phyloP scores from a whole-genome alignment of 2,329 filamentous ascomycete genomes.

The Fusarium verrucosum region DNA sequence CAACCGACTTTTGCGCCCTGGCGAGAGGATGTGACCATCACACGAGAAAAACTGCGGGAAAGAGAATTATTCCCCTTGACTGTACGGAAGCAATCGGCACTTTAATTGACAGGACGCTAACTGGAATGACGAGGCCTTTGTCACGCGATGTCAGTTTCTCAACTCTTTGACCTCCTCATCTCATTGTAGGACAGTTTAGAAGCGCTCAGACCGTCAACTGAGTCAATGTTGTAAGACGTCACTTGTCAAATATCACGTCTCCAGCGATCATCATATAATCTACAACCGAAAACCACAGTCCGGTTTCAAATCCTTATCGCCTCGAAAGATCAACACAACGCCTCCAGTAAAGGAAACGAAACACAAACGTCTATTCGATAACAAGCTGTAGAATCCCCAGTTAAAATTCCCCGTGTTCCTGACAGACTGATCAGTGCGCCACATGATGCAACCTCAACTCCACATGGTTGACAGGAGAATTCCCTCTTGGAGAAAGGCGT shows the following conservation, averaged over 20 bases:
- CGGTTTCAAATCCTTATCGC: background rate
- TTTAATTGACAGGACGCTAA: too few relatives aligned
- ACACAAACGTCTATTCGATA: background rate
- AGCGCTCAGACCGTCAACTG: background rate
- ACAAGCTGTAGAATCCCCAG: background rate
- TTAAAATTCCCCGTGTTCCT: conserved; percentile 16
- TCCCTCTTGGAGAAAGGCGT: background rate
- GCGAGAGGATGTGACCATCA: background rate
- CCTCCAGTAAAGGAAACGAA: conserved; percentile 2
- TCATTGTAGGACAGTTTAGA: background rate
- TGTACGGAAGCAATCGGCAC: too few relatives aligned
- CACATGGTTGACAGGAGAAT: conserved; percentile 11
- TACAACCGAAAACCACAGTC: background rate
- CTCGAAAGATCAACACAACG: background rate
- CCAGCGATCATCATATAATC: background rate
- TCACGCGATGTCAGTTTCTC: background rate
- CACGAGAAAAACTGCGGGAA: background rate
- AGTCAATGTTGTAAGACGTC: background rate
- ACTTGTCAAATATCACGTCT: background rate
- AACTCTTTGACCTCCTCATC: background rate
- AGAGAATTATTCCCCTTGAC: too few relatives aligned
- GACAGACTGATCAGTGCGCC: conserved; percentile 1
- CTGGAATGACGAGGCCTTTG: too few relatives aligned
- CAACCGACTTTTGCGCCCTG: conserved; percentile 12
- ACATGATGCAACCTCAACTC: conserved; percentile 7